Base-by-base conservation (phyloP, 257 asterid genomes). In the Cinchona pubescens region DNA sequence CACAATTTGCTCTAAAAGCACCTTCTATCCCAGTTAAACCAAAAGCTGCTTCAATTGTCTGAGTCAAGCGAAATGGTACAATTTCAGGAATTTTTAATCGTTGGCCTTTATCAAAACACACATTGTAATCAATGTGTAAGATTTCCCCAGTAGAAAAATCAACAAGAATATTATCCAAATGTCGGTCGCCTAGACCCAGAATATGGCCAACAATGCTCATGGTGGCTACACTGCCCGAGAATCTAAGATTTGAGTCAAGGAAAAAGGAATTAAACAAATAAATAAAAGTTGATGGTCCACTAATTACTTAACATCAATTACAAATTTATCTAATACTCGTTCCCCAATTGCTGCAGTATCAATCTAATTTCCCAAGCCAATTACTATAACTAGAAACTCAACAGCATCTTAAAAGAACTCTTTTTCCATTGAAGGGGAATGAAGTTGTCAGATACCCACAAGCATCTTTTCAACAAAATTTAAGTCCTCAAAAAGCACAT, bases 21-120 rank as follows among this genome's bases (percentile, higher is more conserved):
- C 99, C 99, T 86, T 95, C 99, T 78, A 88, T 71, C 61, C 99
- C 99, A 77, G 99, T 92, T 78, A 95, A 82, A 73, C 99, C 99
- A 76, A 95, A 81, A 80, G 96, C 98, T 80, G 94, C 91, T 88
- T 92, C 99, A 76, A 95, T 87, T 79, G 96, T 95, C 88, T 91
- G 99, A 68, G 99, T 95, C 75, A 95, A 90, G 83, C 99, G 99
- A 80, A 95, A 95, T 69, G 99, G 99, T 69, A 95, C 99, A 78
- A 95, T 91, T 89, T 95, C 99, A 79, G 99, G 99, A 75, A 95
- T 89, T 85, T 92, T 95, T 71, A 95, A 73, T 67, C 99, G 86
- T 82, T 88, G 93, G 77, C 99, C 99, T 92, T 95, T 95, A 85
- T 95, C 99, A 86, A 95, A 95, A 87, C 97, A 95, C 81, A 95